These are phyloP conservation scores for Platismatia glauca DNA, from an alignment of 495 filamentous ascomycete genomes.

Conservation along the genomic window DNA sequence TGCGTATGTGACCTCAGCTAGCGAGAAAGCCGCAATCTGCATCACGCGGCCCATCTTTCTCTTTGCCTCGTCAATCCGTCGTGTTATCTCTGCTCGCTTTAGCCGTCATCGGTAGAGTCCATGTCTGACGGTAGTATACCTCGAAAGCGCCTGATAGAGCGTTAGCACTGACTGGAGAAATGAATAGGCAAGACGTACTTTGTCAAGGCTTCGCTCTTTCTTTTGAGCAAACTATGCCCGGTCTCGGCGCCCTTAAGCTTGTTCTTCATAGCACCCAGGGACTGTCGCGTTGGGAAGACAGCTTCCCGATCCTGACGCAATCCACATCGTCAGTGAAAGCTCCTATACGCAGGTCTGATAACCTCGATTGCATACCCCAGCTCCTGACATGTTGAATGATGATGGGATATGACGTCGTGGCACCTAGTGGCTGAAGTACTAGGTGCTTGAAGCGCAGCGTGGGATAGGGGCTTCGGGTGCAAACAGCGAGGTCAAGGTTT, in stretches of 20 bases:
- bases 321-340: constrained; percentile 14
- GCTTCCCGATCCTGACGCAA: constrained; percentile 65
- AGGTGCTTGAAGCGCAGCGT: background rate
- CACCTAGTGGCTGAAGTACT: background rate
- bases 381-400: constrained; percentile 43
- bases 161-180: constrained; percentile 20
- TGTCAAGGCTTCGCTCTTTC: constrained; percentile 88
- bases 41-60: constrained; percentile 99
- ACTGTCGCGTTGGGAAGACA: constrained; percentile 97
- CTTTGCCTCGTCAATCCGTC: constrained; percentile 96
- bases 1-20: constrained; percentile 96
- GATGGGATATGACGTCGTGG: background rate
- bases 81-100: constrained; percentile 68
- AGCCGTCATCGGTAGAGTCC: constrained; percentile 2
- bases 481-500: background rate
- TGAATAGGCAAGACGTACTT: constrained; percentile 45
- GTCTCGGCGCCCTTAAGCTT: constrained; percentile 97
- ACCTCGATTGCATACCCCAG: constrained; percentile 38
- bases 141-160: constrained; percentile 64
- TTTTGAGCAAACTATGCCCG: constrained; percentile 77
- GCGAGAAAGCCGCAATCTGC: constrained; percentile 96
- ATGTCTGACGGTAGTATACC: constrained; percentile 42
- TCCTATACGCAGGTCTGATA: constrained; percentile 13
- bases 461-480: no score
- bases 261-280: constrained; percentile 90